These are phyloP conservation scores for Trypanosoma scelopori DNA, from an alignment of 208 protist genomes.

Conservation along the genomic window DNA sequence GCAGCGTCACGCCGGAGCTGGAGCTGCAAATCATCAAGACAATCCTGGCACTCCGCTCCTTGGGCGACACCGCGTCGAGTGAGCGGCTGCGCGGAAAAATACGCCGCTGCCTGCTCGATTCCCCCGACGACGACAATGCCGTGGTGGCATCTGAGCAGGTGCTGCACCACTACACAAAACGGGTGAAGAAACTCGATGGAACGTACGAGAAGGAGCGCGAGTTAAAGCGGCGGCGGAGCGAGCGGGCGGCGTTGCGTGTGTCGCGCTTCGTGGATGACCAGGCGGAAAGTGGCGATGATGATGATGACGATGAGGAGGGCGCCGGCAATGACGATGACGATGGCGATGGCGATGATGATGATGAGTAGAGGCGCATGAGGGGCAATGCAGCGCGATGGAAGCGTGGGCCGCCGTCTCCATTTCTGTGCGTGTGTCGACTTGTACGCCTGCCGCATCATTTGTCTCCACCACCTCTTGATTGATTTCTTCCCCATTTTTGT, in stretches of 20 bases:
- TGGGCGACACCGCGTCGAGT: slow-evolving; percentile 51
- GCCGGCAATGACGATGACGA: slow-evolving; percentile 1
- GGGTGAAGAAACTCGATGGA: slow-evolving; percentile 66
- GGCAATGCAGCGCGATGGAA: too few relatives aligned
- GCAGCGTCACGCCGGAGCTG: slow-evolving; percentile 48
- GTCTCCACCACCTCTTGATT: too few relatives aligned
- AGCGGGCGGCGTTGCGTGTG: slow-evolving; percentile 32
- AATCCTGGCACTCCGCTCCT: slow-evolving; percentile 48
- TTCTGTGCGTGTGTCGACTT: too few relatives aligned
- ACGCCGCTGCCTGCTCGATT: slow-evolving; percentile 45
- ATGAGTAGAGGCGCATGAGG: too few relatives aligned
- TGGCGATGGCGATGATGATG: background rate
- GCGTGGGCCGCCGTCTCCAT: too few relatives aligned
- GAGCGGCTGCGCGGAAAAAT: slow-evolving; percentile 59
- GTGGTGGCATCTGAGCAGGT: slow-evolving; percentile 44
- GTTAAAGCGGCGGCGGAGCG: slow-evolving; percentile 47
- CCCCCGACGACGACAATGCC: slow-evolving; percentile 40
- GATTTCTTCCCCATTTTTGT: too few relatives aligned
- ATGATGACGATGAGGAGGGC: slow-evolving; percentile 33
- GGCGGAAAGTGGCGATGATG: slow-evolving; percentile 55
- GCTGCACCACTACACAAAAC: slow-evolving; percentile 39
- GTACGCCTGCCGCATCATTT: too few relatives aligned
- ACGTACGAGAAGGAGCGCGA: slow-evolving; percentile 54
- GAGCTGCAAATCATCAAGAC: slow-evolving; percentile 62
- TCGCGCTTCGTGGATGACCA: slow-evolving; percentile 61